A percentile compares a stretch with the other conserved stretches of the same genome.
Evolutionary conservation across 1,139 yeast genomes (phyloP).

Genomic region (Blastobotrys ciferrii): DNA sequence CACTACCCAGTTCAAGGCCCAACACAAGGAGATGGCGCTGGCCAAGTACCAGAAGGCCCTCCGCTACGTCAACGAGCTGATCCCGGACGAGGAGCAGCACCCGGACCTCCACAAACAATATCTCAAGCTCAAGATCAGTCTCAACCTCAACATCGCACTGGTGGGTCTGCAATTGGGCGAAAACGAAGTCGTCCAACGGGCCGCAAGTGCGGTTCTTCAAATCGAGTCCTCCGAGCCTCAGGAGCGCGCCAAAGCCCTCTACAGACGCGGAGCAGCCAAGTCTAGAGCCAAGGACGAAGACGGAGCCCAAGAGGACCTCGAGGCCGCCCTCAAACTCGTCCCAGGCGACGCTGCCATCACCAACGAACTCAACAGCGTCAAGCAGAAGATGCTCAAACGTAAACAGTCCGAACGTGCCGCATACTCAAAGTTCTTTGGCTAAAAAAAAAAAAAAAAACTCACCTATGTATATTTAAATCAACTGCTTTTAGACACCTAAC

Average conservation of each 20-base stretch:
- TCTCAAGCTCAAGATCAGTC: slow-evolving; percentile 52
- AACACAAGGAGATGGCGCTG: slow-evolving; percentile 52
- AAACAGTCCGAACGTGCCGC: slow-evolving; percentile 78
- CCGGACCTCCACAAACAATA: slow-evolving; percentile 35
- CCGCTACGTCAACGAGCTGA: slow-evolving; percentile 64
- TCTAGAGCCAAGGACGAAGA: slow-evolving; percentile 65
- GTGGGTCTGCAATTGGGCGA: slow-evolving; percentile 65
- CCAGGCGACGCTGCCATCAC: slow-evolving; percentile 76
- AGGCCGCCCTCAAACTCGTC: slow-evolving; percentile 60
- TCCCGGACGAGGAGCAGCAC: slow-evolving; percentile 51
- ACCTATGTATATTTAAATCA: neutral
- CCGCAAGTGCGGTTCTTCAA: slow-evolving; percentile 66
- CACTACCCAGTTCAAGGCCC: slow-evolving; percentile 60
- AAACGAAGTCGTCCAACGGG: slow-evolving; percentile 53
- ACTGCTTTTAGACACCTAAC: neutral
- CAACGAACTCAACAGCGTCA: slow-evolving; percentile 64
- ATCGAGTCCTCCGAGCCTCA: slow-evolving; percentile 60
- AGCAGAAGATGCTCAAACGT: slow-evolving; percentile 51
- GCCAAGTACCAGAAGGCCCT: slow-evolving; percentile 71
- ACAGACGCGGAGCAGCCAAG: slow-evolving; percentile 81
- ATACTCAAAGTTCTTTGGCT: slow-evolving; percentile 70
- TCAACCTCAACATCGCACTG: slow-evolving; percentile 70
- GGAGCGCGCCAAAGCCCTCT: slow-evolving; percentile 77
- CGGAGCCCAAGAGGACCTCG: slow-evolving; percentile 63
- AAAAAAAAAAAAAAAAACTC: neutral